These are phyloP conservation scores for Talaromyces sp. DNA, from an alignment of 2,329 filamentous ascomycete species.

Conservation along the genomic window DNA sequence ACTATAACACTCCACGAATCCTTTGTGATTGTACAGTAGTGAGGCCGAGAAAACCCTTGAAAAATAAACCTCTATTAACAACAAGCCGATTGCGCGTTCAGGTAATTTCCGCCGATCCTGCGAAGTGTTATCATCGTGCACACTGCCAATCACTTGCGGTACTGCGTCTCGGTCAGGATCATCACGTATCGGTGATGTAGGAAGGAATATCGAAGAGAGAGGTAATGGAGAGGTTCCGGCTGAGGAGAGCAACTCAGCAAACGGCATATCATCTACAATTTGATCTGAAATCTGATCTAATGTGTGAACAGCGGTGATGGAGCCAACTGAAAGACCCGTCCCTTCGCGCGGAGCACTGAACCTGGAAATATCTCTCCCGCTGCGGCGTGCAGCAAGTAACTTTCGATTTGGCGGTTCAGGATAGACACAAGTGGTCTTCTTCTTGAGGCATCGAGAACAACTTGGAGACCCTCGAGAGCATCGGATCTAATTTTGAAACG, in stretches of 20 bases:
- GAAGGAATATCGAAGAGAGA: background rate
- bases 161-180: background rate
- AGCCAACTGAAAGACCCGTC: background rate
- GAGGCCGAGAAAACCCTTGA: constrained; percentile 10
- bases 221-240: background rate
- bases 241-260: background rate
- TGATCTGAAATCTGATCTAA: background rate
- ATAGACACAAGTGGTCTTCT: constrained; percentile 1
- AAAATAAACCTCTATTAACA: constrained; percentile 11
- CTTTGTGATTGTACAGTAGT: constrained; percentile 6
- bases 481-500: background rate
- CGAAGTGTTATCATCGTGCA: background rate
- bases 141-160: background rate
- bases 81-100: constrained; percentile 7
- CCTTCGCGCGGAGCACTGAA: background rate
- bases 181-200: background rate
- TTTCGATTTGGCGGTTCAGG: constrained; percentile 11
- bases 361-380: background rate
- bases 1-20: constrained; percentile 4
- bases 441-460: constrained; percentile 10
- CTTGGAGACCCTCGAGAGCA: constrained; percentile 7
- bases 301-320: background rate
- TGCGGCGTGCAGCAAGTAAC: constrained; percentile 3
- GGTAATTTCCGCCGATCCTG: constrained; percentile 1
- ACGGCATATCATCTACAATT: background rate